Evolutionary conservation across 2,329 filamentous ascomycete genomes (phyloP).

Genomic region (Pyricularia grisea): DNA sequence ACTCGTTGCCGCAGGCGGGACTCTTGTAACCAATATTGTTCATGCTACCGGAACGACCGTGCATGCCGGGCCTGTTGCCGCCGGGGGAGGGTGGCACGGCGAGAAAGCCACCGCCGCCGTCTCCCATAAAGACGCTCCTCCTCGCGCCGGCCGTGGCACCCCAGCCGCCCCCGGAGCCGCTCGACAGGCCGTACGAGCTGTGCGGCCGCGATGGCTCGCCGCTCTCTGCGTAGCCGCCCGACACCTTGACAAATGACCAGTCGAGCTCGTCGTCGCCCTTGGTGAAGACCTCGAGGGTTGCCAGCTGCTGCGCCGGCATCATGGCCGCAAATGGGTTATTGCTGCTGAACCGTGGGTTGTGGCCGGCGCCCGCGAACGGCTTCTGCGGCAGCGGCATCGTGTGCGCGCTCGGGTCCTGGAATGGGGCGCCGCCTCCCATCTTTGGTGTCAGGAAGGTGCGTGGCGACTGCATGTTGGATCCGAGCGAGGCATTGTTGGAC

Average conservation of each 20-base stretch:
- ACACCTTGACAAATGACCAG: constrained; percentile 48
- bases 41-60: neutral
- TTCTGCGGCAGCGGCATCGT: constrained; percentile 9
- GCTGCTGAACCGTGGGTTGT: constrained; percentile 42
- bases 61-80: constrained; percentile 11
- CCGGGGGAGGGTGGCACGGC: constrained; percentile 31
- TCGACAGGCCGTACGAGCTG: constrained; percentile 48
- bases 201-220: constrained; percentile 30
- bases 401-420: constrained; percentile 9
- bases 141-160: constrained; percentile 29
- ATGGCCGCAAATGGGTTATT: constrained; percentile 48
- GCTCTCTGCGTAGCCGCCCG: constrained; percentile 19
- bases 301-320: constrained; percentile 14
- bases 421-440: constrained; percentile 7
- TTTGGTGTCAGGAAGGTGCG: constrained; percentile 11
- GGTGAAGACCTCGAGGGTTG: constrained; percentile 48
- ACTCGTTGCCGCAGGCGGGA: constrained; percentile 21
- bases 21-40: constrained; percentile 14
- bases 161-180: constrained; percentile 38
- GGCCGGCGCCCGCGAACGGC: constrained; percentile 12
- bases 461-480: constrained; percentile 17
- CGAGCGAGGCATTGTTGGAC: neutral
- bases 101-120: constrained; percentile 41
- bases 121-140: constrained; percentile 43
- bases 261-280: constrained; percentile 48